phyloP scores from a whole-genome alignment of 1,284 basidiomycete genomes.

The Testicularia cyperi region DNA sequence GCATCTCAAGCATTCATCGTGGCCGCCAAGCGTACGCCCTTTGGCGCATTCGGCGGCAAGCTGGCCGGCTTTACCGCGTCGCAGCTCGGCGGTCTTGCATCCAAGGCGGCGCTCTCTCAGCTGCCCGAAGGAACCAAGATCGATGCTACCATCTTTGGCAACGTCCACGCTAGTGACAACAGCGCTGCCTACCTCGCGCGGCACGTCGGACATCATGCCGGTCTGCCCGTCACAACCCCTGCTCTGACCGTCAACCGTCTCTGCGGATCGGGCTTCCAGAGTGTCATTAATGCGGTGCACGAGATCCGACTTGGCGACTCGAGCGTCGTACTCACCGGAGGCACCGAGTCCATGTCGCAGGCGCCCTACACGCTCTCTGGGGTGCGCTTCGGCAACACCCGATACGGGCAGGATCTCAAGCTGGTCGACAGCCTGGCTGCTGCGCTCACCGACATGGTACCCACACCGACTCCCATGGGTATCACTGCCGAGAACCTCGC shows the following conservation, averaged over 20 bases:
- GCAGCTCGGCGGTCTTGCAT: conserved; percentile 64
- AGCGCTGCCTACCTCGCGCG: conserved; percentile 90
- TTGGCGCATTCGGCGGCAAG: conserved; percentile 66
- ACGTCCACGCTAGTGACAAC: conserved; percentile 53
- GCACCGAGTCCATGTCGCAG: conserved; percentile 97
- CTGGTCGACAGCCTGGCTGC: conserved; percentile 66
- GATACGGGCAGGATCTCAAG: conserved; percentile 65
- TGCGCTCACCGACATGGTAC: conserved; percentile 65
- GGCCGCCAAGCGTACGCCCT: conserved; percentile 64
- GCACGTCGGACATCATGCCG: conserved; percentile 85
- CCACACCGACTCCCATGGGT: conserved; percentile 64
- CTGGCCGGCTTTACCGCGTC: conserved; percentile 47
- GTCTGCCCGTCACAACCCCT: conserved; percentile 66
- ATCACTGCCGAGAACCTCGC: conserved; percentile 86
- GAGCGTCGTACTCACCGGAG: conserved; percentile 85
- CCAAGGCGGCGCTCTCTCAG: conserved; percentile 64
- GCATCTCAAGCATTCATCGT: conserved; percentile 60
- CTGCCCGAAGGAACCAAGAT: conserved; percentile 62
- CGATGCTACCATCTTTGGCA: conserved; percentile 61
- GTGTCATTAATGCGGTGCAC: conserved; percentile 89
- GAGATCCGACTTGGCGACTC: conserved; percentile 83
- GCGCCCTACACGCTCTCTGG: conserved; percentile 67
- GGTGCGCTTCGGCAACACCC: conserved; percentile 57
- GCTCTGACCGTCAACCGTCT: conserved; percentile 71
- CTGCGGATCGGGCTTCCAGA: conserved; percentile 93